phyloP scores from a whole-genome alignment of 1,284 basidiomycete genomes.

The Tylopilus microsporus region DNA sequence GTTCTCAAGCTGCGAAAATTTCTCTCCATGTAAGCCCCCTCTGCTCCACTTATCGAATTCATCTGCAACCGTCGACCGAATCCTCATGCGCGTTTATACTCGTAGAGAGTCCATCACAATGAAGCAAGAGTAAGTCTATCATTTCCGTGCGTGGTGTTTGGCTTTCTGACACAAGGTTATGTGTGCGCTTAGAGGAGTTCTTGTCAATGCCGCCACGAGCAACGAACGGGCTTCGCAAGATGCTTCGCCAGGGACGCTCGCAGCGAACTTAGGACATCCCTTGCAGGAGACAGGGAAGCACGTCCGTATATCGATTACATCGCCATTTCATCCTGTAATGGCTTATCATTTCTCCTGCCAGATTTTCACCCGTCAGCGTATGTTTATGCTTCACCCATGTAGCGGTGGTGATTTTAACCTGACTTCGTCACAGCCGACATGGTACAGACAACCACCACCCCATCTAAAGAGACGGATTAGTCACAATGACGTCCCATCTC shows the following conservation, averaged over 20 bases:
- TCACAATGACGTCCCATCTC: too few species aligned
- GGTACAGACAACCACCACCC: too few species aligned
- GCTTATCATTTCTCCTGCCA: too few species aligned
- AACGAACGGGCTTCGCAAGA: neutral
- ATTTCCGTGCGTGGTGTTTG: neutral
- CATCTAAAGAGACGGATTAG: too few species aligned
- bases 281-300: too few species aligned
- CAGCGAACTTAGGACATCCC: too few species aligned
- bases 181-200: slow-evolving; percentile 10
- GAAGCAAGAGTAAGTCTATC: slow-evolving; percentile 22
- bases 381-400: too few species aligned
- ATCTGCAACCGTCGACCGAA: neutral
- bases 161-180: slow-evolving; percentile 8
- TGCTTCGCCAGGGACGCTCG: slow-evolving; percentile 2
- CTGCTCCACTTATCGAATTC: neutral
- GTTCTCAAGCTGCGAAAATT: slow-evolving; percentile 19
- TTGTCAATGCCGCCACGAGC: slow-evolving; percentile 14
- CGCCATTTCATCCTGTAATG: too few species aligned
- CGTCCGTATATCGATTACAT: too few species aligned
- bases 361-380: too few species aligned
- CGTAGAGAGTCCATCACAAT: slow-evolving; percentile 25
- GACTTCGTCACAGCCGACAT: too few species aligned
- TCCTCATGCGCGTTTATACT: neutral
- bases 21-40: slow-evolving; percentile 26
- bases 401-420: too few species aligned